phyloP scores from a whole-genome alignment of 1,284 basidiomycete species.

The Omphalotus olearius region DNA sequence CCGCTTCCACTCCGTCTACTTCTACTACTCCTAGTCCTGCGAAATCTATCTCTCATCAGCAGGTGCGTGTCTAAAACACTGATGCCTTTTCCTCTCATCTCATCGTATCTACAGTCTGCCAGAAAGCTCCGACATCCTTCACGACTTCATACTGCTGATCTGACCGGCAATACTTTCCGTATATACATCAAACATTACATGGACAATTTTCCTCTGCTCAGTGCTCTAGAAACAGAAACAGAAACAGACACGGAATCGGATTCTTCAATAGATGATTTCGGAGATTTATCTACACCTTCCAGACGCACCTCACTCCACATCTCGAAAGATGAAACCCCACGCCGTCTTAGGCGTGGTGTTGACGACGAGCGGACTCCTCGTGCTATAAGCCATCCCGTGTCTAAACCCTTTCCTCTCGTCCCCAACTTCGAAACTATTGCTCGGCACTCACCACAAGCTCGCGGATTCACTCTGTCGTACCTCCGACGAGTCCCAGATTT shows the following conservation, averaged over 20 bases:
- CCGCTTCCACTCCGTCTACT: conserved; percentile 9
- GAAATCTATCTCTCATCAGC: conserved; percentile 2
- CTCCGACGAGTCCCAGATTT: conserved; percentile 72
- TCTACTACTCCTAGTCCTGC: conserved; percentile 13
- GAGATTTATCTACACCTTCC: conserved; percentile 28
- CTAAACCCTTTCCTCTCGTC: neutral
- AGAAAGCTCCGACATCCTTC: conserved; percentile 64
- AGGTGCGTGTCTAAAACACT: conserved; percentile 1
- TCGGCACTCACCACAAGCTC: conserved; percentile 19
- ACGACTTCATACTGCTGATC: conserved; percentile 55
- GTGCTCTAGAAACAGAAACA: conserved; percentile 16
- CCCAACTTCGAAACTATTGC: neutral
- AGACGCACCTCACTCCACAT: conserved; percentile 16
- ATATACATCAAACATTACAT: conserved; percentile 76
- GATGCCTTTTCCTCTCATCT: conserved; percentile 2
- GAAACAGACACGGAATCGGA: neutral
- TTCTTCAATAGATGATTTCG: conserved; percentile 1
- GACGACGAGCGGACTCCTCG: conserved; percentile 12
- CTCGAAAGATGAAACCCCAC: conserved; percentile 17
- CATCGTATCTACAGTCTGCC: conserved; percentile 30
- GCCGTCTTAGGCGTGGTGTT: conserved; percentile 6
- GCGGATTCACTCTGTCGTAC: conserved; percentile 67
- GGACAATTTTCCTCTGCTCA: conserved; percentile 37
- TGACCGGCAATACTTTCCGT: conserved; percentile 64
- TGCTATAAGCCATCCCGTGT: conserved; percentile 3